Base-by-base conservation (phyloP, 1,139 yeast species). In the Diutina catenulata region DNA sequence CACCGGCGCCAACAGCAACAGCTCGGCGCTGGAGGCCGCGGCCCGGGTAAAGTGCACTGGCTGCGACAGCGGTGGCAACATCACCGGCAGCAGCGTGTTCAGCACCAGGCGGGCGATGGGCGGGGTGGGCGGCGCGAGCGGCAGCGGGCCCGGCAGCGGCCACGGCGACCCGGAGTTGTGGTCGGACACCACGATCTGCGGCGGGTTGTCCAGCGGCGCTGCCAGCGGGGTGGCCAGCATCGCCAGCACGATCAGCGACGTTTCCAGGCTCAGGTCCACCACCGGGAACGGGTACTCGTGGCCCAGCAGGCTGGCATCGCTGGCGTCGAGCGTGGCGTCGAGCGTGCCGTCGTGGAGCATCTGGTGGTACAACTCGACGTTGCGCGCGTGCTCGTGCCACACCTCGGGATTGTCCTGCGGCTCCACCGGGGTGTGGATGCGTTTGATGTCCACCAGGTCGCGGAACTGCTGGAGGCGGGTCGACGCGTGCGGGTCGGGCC, bases 401-500 rank as follows among this genome's bases (percentile, higher is more conserved):
- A 35, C 14, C n/a, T 35, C 31, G 7, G 18, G n/a, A 9, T 14
- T 18, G 9, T 35, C 22, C 9, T 14, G 11, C 16, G 16, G 18
- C 13, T 31, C 8, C 32, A 35, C 24, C 15, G 31, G 37, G 9
- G 37, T 26, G 14, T 31, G 25, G 8, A 22, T 20, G 2, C 28
- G 28, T 24, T 49, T 48, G 40, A 29, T 47, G 28, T 54, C 56
- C 14, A 54, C 45, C 37, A 50, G 47, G 15, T 47, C 47, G 20
- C 57, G 45, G 33, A 54, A 43, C 13, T 50, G 53, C 3, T 47
- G 46, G 15, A 53, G 33, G 19, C 51, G 45, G 7, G 43, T 43
- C 27, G 46, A 49, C 37, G 46, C 46, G 38, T 46, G 49, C 15
- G 37, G 39, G 6, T 22, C 18, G 3, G 46, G 36, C 18, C 44